A percentile compares a stretch with the other conserved stretches of the same genome.
These are phyloP conservation scores for Aspergillus saccharolyticus DNA, from an alignment of 495 filamentous ascomycete species.

Conservation along the genomic window DNA sequence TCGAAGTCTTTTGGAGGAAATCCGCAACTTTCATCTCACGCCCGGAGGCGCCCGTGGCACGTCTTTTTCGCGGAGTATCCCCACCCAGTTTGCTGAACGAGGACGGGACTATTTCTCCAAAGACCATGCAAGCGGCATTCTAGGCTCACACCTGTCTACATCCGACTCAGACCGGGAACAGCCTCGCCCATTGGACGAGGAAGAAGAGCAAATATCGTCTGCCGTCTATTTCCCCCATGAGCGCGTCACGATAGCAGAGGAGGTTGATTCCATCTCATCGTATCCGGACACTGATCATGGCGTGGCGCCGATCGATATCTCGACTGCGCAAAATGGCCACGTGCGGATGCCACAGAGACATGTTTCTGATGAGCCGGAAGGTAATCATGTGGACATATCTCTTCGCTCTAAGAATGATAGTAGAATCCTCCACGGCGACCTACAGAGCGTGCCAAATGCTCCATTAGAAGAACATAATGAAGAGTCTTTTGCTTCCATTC, in stretches of 20 bases:
- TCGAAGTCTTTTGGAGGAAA: slow-evolving; percentile 55
- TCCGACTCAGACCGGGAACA: slow-evolving; percentile 28
- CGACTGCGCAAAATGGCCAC: slow-evolving; percentile 29
- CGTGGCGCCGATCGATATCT: slow-evolving; percentile 31
- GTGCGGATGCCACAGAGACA: slow-evolving; percentile 31
- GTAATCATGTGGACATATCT: slow-evolving; percentile 55
- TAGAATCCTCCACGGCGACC: slow-evolving; percentile 57
- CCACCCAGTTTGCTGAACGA: slow-evolving; percentile 40
- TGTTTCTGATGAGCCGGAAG: slow-evolving; percentile 32
- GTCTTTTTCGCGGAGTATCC: slow-evolving; percentile 53
- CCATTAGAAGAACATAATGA: slow-evolving; percentile 30
- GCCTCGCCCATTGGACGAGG: slow-evolving; percentile 54
- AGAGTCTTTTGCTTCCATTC: slow-evolving; percentile 32
- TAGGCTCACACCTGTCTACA: slow-evolving; percentile 19
- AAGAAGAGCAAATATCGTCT: slow-evolving; percentile 92
- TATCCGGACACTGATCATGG: slow-evolving; percentile 39
- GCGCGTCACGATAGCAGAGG: slow-evolving; percentile 43
- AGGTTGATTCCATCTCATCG: slow-evolving; percentile 36
- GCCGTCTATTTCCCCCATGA: slow-evolving; percentile 91
- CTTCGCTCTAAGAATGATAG: slow-evolving; percentile 56
- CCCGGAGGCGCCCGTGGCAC: slow-evolving; percentile 46
- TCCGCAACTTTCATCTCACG: slow-evolving; percentile 55
- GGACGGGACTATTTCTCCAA: slow-evolving; percentile 29
- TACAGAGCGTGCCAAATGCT: slow-evolving; percentile 35
- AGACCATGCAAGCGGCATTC: slow-evolving; percentile 8